Base-by-base conservation (phyloP, 768 basidiomycete genomes). In the Russula abietina region DNA sequence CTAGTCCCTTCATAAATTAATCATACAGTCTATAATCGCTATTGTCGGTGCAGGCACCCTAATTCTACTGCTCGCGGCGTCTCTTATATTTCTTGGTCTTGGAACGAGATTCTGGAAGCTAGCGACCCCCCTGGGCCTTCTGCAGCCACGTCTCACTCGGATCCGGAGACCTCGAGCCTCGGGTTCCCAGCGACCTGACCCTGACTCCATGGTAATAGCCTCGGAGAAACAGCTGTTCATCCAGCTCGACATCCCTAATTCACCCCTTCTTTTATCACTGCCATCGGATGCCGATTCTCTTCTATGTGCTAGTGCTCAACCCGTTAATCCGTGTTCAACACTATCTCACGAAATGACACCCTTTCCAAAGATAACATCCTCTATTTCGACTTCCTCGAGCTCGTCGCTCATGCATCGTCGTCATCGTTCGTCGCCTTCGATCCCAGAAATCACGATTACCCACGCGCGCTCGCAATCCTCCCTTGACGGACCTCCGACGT, bases 381-480 rank as follows among this genome's bases (percentile, higher is more conserved):
- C 62, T 1, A 22, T 26, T 3, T 63, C 57, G 33, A 53, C 50
- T 38, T 60, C 63, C n/a, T 56, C 54, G 19, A 50, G 48, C 48
- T 61, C 60, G 3, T 54, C 50, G 9, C 26, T 57, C 14, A 53
- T n/a, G 46, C 43, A 39, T 53, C 60, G 8, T 33, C 11, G 5
- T 36, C 36, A 1, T 12, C 3, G 54, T 11, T 24, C 56, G 38
- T 66, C n/a, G 19, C 57, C 52, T 41, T 48, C 67, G 22, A 36
- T 62, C n/a, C 67, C 67, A 14, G 59, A 60, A 33, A 66, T 66
- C 50, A 66, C 46, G 19, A 45, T 67, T 54, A 67, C 66, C 8
- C 10, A 41, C 55, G 55, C 66, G 1, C 49, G 56, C 45, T 65
- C 66, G 19, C 54, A 59, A 22, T 5, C 38, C 7, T 14, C 30